Conservation (phyloP, 2,329 filamentous ascomycete species). For the Bisporella sp. region DNA sequence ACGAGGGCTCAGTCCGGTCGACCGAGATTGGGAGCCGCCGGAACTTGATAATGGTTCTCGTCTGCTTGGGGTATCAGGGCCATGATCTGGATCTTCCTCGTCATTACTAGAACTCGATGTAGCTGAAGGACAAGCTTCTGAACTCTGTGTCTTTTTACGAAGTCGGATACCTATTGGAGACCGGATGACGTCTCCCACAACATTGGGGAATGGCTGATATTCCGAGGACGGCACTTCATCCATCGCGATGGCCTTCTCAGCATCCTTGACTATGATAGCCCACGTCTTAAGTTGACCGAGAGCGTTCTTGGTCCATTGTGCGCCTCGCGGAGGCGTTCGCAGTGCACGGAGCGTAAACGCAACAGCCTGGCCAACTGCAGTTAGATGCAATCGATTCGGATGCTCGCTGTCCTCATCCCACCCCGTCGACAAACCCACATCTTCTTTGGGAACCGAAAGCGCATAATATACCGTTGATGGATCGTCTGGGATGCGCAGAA, state of each 20-base stretch:
- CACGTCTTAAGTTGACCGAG: not conserved
- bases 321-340: not conserved
- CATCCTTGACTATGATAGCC: not conserved
- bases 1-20: too few species aligned
- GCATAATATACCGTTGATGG: not conserved
- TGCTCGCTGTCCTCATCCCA: not conserved
- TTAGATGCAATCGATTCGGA: not conserved
- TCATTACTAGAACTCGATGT: too few species aligned
- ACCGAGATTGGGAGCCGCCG: too few species aligned
- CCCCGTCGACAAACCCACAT: not conserved
- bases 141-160: too few species aligned
- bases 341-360: conserved; percentile 1
- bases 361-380: not conserved
- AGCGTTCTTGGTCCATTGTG: not conserved
- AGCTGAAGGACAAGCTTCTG: too few species aligned
- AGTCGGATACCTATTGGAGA: not conserved
- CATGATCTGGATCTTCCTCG: too few species aligned
- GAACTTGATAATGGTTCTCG: too few species aligned
- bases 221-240: not conserved
- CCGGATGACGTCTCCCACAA: not conserved
- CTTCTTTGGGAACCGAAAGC: not conserved
- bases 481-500: not conserved
- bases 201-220: not conserved
- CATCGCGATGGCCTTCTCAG: not conserved
- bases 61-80: too few species aligned